Evolutionary conservation across 2,329 filamentous ascomycete species (phyloP), one percentile per base, ranked within the genome.

Genomic region (Botrytis medusae): DNA sequence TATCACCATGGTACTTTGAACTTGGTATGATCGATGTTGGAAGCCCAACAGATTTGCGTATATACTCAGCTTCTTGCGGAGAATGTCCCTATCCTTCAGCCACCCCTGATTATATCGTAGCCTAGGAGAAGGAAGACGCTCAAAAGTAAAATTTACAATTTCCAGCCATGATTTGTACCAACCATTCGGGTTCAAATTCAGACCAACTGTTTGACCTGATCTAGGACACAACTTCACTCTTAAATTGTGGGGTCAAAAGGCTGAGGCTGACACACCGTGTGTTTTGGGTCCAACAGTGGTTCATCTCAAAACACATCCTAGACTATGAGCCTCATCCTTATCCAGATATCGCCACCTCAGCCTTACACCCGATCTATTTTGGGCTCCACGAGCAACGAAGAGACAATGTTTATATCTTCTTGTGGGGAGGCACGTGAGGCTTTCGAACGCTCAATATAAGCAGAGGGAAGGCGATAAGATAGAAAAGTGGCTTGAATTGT

Each of bases 311-410:
- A 48, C 29, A 34, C 10, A 51, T 67, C 32, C 44, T 46, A 46
- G 40, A 64, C 40, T 64, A 67, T 67, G 32, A 67, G 46, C 64
- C 64, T 67, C 64, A 67, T 12, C 64, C 34, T 40, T 14, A 48
- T 67, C 22, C 22, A n/a, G 22, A n/a, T 37, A 40, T 37, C 32
- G 22, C 32, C 32, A 9, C 32, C 32, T 67, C 22, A 48, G 44
- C 32, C 44, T 67, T 51, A 51, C 10, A 14, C 34, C 8, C 25
- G 8, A 67, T 40, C 64, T 40, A 54, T 67, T 67, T 51, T 54
- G 32, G 25, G 22, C 32, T 40, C 14, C 22, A 37, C 34, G 7
- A 32, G 16, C n/a, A 14, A 65, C 37, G 25, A 42, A 42, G 16
- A 22, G n/a, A 40, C 8, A 18, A 22, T 14, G 4, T 22, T 22